Evolutionary conservation across 306 rosid species (phyloP).

Genomic region (Dryas drummondii): DNA sequence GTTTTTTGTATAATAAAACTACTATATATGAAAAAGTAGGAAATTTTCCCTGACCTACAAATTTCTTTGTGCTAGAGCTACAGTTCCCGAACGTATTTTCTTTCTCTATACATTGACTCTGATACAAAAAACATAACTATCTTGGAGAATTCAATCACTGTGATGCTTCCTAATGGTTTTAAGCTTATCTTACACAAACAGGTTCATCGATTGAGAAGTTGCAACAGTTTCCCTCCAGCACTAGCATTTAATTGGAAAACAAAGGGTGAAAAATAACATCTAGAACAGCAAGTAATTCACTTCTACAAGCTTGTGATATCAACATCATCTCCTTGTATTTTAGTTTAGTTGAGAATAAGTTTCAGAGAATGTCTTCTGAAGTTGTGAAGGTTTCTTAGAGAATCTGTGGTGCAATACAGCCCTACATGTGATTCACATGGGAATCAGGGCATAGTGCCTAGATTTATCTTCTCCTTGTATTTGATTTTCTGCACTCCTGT

Average conservation of each 20-base stretch:
- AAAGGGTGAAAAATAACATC: background rate
- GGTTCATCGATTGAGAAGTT: too few species aligned
- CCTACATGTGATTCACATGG: background rate
- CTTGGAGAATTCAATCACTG: too few species aligned
- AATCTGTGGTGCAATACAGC: background rate
- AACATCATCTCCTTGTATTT: constrained; percentile 27
- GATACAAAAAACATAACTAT: too few species aligned
- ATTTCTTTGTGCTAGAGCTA: too few species aligned
- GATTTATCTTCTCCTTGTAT: background rate
- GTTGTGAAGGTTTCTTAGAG: background rate
- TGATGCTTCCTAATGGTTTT: too few species aligned
- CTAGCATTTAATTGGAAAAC: background rate
- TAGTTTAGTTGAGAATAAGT: background rate
- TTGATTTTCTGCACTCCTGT: background rate
- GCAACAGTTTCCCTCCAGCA: background rate
- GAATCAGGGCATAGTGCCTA: background rate
- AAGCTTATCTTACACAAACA: too few species aligned
- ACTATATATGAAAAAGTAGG: too few species aligned
- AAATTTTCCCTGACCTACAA: too few species aligned
- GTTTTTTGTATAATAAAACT: too few species aligned
- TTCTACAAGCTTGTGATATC: background rate
- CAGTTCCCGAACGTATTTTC: too few species aligned
- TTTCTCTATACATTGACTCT: too few species aligned
- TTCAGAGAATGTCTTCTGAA: background rate
- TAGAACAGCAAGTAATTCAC: background rate